These are phyloP conservation scores for Chaetomium strumarium DNA, from an alignment of 2,329 filamentous ascomycete species.

Conservation along the genomic window DNA sequence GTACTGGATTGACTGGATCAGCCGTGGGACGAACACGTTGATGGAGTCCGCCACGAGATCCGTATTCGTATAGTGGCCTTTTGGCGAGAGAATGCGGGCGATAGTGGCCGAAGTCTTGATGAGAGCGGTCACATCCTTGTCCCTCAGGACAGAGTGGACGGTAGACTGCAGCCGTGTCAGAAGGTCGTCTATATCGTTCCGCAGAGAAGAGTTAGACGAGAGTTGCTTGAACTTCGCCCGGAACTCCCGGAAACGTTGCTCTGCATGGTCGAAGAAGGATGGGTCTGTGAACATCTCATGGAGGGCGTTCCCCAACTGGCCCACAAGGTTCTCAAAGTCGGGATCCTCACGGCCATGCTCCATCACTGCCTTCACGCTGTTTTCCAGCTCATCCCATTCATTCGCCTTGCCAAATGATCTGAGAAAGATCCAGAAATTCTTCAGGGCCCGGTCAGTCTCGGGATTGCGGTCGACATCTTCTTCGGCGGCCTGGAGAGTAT, in stretches of 20 bases:
- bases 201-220: slow-evolving; percentile 60
- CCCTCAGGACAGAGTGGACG: slow-evolving; percentile 61
- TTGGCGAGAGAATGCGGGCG: slow-evolving; percentile 62
- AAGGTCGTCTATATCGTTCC: slow-evolving; percentile 66
- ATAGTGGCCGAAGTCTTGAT: slow-evolving; percentile 62
- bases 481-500: slow-evolving; percentile 60
- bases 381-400: slow-evolving; percentile 71
- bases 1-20: slow-evolving; percentile 75
- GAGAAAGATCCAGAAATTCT: slow-evolving; percentile 75
- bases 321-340: slow-evolving; percentile 73
- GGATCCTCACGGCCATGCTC: slow-evolving; percentile 71
- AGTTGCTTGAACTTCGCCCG: slow-evolving; percentile 55
- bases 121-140: slow-evolving; percentile 66
- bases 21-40: slow-evolving; percentile 72
- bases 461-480: slow-evolving; percentile 67
- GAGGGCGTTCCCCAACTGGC: slow-evolving; percentile 65
- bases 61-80: slow-evolving; percentile 57
- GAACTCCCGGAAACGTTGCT: slow-evolving; percentile 47
- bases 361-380: slow-evolving; percentile 63
- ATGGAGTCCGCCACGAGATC: slow-evolving; percentile 70
- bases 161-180: slow-evolving; percentile 64
- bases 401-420: slow-evolving; percentile 69
- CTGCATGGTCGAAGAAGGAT: slow-evolving; percentile 72
- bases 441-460: slow-evolving; percentile 67
- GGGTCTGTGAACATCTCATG: slow-evolving; percentile 82